Evolutionary conservation across 352 stramenopile genomes (phyloP).

Genomic region (Phytophthora sp.): DNA sequence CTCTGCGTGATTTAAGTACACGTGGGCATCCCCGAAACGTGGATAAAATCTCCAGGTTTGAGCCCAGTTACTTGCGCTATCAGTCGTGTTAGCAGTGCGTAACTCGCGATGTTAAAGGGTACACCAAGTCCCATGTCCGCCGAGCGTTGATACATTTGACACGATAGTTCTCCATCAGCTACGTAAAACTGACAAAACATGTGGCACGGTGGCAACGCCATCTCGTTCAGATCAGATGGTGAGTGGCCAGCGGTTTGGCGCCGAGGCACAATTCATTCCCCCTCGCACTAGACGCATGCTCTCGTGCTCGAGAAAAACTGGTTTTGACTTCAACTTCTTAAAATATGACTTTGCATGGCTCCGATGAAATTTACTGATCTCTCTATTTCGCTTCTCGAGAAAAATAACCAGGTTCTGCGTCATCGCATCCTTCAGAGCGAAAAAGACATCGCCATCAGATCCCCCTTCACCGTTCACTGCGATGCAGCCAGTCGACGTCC

Average conservation of each 20-base stretch:
- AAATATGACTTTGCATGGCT: neutral
- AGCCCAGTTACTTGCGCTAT: slow-evolving; percentile 96
- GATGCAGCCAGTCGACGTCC: neutral
- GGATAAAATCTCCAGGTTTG: slow-evolving; percentile 97
- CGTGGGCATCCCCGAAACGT: slow-evolving; percentile 99
- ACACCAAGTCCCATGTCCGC: slow-evolving; percentile 99
- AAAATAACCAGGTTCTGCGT: neutral
- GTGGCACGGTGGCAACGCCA: slow-evolving; percentile 99
- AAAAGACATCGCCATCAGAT: neutral
- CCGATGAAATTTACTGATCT: neutral
- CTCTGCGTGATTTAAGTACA: slow-evolving; percentile 99
- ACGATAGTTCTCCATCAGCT: slow-evolving; percentile 80
- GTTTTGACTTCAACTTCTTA: neutral
- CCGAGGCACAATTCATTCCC: neutral
- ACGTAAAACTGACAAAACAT: slow-evolving; percentile 99
- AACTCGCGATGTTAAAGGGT: slow-evolving; percentile 99
- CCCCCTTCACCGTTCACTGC: neutral
- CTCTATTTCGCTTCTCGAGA: neutral
- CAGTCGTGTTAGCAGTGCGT: slow-evolving; percentile 97
- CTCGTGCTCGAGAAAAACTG: neutral
- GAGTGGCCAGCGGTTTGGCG: no score
- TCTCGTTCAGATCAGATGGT: slow-evolving; percentile 95
- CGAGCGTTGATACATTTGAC: slow-evolving; percentile 99
- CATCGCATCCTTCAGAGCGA: neutral
- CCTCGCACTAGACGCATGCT: neutral